phyloP scores from a whole-genome alignment of 164 flowering plant genomes.

The Berberis thunbergii region DNA sequence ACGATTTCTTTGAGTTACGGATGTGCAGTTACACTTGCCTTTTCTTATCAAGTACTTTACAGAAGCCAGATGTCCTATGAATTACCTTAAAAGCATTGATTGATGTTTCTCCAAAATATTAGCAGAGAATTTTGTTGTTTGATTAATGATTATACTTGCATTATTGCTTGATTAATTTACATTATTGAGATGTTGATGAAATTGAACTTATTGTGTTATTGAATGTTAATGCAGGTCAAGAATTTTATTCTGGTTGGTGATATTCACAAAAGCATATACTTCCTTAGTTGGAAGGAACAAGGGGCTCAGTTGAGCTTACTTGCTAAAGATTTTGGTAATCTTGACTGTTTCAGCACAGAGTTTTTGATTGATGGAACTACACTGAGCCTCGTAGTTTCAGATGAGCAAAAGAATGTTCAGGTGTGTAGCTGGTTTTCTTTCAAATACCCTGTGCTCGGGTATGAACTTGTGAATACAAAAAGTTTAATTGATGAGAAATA shows the following conservation, averaged over 20 bases:
- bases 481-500: too few relatives aligned
- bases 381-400: constrained; percentile 82
- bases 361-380: constrained; percentile 95
- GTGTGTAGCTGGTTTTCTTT: constrained; percentile 20
- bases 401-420: constrained; percentile 94
- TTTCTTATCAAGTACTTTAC: too few relatives aligned
- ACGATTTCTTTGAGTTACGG: too few relatives aligned
- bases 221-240: constrained; percentile 58
- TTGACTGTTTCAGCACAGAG: constrained; percentile 90
- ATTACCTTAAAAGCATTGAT: too few relatives aligned
- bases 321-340: constrained; percentile 93
- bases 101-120: too few relatives aligned
- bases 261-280: constrained; percentile 90
- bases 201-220: not conserved
- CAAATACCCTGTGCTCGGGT: too few relatives aligned
- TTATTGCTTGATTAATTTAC: not conserved
- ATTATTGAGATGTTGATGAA: not conserved
- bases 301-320: constrained; percentile 83
- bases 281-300: constrained; percentile 96
- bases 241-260: constrained; percentile 89
- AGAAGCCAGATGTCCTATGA: too few relatives aligned
- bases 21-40: too few relatives aligned
- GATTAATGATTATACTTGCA: not conserved
- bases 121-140: not conserved
- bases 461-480: too few relatives aligned